A percentile compares a stretch with the other conserved stretches of the same genome.
Evolutionary conservation across 495 filamentous ascomycete genomes (phyloP).

Genomic region (Xylaria nigripes): DNA sequence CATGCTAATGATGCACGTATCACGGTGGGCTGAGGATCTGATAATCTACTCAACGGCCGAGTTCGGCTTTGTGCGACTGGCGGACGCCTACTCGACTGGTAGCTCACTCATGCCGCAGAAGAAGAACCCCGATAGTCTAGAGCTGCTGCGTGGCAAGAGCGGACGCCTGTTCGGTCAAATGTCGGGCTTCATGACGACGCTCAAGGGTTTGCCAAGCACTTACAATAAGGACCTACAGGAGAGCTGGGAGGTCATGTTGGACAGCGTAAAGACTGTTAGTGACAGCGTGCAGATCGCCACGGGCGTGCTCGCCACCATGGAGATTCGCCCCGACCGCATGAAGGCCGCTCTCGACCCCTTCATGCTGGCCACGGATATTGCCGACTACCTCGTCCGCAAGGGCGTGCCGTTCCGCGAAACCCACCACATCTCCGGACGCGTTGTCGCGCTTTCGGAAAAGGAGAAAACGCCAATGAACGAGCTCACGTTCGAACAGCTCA

Average conservation of each 20-base stretch:
- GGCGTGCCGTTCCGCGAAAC: slow-evolving; percentile 78
- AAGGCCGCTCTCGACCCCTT: slow-evolving; percentile 55
- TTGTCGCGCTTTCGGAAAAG: slow-evolving; percentile 62
- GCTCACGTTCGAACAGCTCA: slow-evolving; percentile 57
- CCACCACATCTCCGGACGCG: slow-evolving; percentile 79
- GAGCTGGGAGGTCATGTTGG: slow-evolving; percentile 77
- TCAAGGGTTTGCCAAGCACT: slow-evolving; percentile 81
- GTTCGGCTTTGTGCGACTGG: slow-evolving; percentile 74
- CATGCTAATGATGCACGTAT: slow-evolving; percentile 79
- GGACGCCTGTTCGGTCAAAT: slow-evolving; percentile 83
- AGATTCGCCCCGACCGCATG: slow-evolving; percentile 68
- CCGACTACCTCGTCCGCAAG: slow-evolving; percentile 87
- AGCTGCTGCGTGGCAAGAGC: slow-evolving; percentile 80
- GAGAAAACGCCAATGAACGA: slow-evolving; percentile 66
- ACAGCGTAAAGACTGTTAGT: slow-evolving; percentile 76
- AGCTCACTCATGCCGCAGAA: slow-evolving; percentile 91
- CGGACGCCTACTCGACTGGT: slow-evolving; percentile 81
- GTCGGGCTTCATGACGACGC: slow-evolving; percentile 77
- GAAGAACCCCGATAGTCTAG: slow-evolving; percentile 68
- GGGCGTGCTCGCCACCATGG: slow-evolving; percentile 69
- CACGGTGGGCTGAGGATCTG: slow-evolving; percentile 79
- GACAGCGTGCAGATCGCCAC: slow-evolving; percentile 84
- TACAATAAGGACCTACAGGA: slow-evolving; percentile 98
- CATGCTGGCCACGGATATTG: slow-evolving; percentile 76
- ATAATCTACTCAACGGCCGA: slow-evolving; percentile 81